A percentile compares a stretch with the other conserved stretches of the same genome.
phyloP scores from a whole-genome alignment of 192 early-diverging fungal genomes.

The Coemansia sp. region DNA sequence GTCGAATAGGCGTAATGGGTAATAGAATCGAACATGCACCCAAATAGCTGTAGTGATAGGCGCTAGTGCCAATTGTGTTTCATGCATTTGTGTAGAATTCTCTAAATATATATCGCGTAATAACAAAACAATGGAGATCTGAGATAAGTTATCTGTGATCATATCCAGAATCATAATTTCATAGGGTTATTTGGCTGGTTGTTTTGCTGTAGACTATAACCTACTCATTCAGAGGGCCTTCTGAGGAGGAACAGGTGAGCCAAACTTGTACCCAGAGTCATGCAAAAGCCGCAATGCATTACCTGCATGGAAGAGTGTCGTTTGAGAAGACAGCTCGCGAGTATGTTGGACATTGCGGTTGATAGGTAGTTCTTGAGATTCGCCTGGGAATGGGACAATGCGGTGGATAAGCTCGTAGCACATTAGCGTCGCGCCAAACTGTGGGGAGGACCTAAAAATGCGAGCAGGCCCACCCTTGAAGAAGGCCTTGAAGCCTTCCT shows the following conservation, averaged over 20 bases:
- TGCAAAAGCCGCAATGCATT: constrained; percentile 46
- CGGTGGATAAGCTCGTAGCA: constrained; percentile 87
- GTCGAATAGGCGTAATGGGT: not conserved
- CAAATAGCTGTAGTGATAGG: not conserved
- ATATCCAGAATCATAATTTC: not conserved
- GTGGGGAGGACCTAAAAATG: constrained; percentile 91
- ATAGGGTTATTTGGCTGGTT: not conserved
- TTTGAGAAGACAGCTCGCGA: constrained; percentile 38
- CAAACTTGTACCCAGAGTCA: constrained; percentile 50
- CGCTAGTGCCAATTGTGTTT: not conserved
- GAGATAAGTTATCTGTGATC: not conserved
- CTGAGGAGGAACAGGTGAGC: constrained; percentile 1
- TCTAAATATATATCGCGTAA: not conserved
- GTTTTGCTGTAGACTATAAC: not conserved
- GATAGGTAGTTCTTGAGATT: constrained; percentile 23
- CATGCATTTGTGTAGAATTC: not conserved
- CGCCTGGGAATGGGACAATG: constrained; percentile 57
- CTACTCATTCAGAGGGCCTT: not conserved
- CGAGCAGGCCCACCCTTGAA: constrained; percentile 96
- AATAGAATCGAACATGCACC: not conserved
- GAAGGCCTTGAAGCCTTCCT: constrained; percentile 93
- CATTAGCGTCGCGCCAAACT: constrained; percentile 95
- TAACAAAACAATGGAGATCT: not conserved
- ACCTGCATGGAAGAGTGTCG: constrained; percentile 43
- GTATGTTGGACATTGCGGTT: constrained; percentile 18